Conservation (phyloP, 805 yeast genomes). For the Metschnikowia peoriensis region DNA sequence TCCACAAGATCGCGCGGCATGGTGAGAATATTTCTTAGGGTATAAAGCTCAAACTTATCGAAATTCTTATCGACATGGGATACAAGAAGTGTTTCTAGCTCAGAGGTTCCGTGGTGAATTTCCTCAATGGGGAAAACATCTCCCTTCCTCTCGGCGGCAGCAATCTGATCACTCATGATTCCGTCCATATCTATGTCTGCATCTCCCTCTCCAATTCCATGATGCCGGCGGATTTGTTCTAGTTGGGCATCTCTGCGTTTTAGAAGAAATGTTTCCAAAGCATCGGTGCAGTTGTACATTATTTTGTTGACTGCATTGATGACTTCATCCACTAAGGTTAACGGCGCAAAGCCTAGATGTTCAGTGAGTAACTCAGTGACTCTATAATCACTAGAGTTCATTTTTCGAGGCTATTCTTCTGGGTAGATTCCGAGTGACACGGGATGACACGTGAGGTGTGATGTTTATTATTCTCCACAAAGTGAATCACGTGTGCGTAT, state of each 20-base stretch:
- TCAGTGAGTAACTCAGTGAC: constrained; percentile 61
- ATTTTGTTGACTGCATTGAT: constrained; percentile 84
- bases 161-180: constrained; percentile 4
- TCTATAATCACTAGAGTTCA: constrained; percentile 27
- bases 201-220: constrained; percentile 16
- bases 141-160: constrained; percentile 7
- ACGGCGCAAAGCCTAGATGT: constrained; percentile 82
- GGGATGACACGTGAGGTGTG: background rate
- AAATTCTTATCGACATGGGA: constrained; percentile 75
- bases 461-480: constrained; percentile 4
- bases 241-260: constrained; percentile 20
- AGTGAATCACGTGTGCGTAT: constrained; percentile 1
- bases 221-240: constrained; percentile 15
- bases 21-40: constrained; percentile 70
- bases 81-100: constrained; percentile 73
- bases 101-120: constrained; percentile 74
- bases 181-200: constrained; percentile 3
- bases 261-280: constrained; percentile 64
- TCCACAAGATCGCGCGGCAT: constrained; percentile 65
- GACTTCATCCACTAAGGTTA: constrained; percentile 79
- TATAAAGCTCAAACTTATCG: constrained; percentile 82
- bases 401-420: background rate
- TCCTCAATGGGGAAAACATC: constrained; percentile 40
- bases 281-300: constrained; percentile 77
- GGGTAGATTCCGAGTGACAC: too few species aligned